phyloP scores from a whole-genome alignment of 495 filamentous ascomycete genomes.

The Daldinia caldariorum region DNA sequence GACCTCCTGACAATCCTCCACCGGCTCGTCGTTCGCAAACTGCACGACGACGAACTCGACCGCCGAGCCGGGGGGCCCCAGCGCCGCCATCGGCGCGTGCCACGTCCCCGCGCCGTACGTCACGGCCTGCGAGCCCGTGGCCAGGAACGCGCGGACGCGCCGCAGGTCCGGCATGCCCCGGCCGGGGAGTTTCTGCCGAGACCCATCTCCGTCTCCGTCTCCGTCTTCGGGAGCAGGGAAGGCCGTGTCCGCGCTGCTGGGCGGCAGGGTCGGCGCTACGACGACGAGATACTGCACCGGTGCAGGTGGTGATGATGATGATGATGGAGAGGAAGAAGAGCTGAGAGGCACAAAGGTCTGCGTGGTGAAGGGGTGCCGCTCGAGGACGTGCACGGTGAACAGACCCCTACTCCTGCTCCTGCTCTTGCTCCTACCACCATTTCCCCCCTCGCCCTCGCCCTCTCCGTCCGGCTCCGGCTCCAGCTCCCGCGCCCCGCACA shows the following conservation, averaged over 20 bases:
- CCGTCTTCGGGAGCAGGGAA: conserved; percentile 48
- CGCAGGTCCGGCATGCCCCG: conserved; percentile 78
- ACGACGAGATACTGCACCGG: conserved; percentile 79
- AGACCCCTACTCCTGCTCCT: neutral
- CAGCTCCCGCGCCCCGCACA: conserved; percentile 74
- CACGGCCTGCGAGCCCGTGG: conserved; percentile 81
- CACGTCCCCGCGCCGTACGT: conserved; percentile 93
- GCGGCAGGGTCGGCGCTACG: conserved; percentile 78
- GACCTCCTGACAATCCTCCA: conserved; percentile 93
- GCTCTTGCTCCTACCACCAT: neutral
- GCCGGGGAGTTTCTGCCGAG: conserved; percentile 50
- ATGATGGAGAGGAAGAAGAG: neutral
- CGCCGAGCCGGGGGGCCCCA: conserved; percentile 73
- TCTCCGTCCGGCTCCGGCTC: conserved; percentile 3
- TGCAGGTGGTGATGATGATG: neutral
- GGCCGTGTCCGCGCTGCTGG: conserved; percentile 48
- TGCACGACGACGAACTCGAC: conserved; percentile 85
- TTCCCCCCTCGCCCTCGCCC: neutral
- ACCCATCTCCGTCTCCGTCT: too few relatives aligned
- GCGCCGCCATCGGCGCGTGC: conserved; percentile 96
- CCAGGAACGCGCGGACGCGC: conserved; percentile 79
- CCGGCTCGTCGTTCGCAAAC: conserved; percentile 81
- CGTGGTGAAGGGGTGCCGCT: conserved; percentile 92
- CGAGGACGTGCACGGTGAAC: conserved; percentile 77
- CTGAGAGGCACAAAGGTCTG: conserved; percentile 91